Evolutionary conservation across 1,284 basidiomycete species (phyloP).

Genomic region (Anthracocystis panici-leucophaei): DNA sequence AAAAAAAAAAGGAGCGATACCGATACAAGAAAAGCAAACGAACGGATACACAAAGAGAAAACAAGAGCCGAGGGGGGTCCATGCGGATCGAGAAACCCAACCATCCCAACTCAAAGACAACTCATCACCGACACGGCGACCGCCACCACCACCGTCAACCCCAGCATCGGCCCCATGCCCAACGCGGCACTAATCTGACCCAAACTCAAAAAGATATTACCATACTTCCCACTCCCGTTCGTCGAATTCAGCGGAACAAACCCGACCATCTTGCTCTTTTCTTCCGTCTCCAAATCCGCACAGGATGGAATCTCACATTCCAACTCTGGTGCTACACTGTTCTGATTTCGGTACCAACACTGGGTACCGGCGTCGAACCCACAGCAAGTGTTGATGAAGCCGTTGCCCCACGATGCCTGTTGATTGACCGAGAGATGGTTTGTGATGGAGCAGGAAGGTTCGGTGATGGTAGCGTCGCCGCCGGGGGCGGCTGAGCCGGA

Average conservation of each 20-base stretch:
- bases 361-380: conserved; percentile 27
- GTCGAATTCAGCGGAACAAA: conserved; percentile 53
- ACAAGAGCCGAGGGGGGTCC: too few species aligned
- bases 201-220: conserved; percentile 55
- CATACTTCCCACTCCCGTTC: conserved; percentile 54
- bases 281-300: conserved; percentile 42
- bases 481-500: conserved; percentile 39
- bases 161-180: conserved; percentile 10
- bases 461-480: conserved; percentile 50
- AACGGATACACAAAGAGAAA: not conserved
- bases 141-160: not conserved
- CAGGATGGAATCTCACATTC: conserved; percentile 57
- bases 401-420: conserved; percentile 58
- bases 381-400: conserved; percentile 58
- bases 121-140: conserved; percentile 1
- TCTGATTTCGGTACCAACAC: conserved; percentile 54
- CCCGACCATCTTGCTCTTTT: conserved; percentile 44
- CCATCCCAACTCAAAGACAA: not conserved
- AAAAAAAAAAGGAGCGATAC: not conserved
- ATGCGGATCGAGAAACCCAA: too few species aligned
- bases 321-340: conserved; percentile 12
- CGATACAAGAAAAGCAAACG: not conserved
- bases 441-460: conserved; percentile 41
- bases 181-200: conserved; percentile 12
- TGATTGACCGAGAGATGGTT: conserved; percentile 54